Percentiles rank a stretch among this genome's conserved stretches.
These are phyloP conservation scores for Pelagomonas calceolata DNA, from an alignment of 108 stramenopile species.

Conservation along the genomic window DNA sequence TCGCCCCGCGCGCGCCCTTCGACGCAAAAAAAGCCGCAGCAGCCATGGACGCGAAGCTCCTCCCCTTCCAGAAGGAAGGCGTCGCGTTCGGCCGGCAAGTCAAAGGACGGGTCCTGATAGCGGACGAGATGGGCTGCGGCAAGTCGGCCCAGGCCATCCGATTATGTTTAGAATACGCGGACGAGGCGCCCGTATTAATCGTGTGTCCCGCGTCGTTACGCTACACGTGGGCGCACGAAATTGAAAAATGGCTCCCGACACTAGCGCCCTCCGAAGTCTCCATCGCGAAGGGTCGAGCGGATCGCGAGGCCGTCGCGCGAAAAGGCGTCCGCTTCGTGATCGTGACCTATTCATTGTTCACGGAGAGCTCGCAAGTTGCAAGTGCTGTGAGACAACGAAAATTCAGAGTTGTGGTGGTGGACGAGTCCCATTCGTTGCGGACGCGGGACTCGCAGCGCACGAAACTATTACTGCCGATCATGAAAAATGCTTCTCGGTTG, in stretches of 20 bases:
- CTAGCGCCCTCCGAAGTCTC: conserved; percentile 37
- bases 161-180: conserved; percentile 48
- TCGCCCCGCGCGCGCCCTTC: too few relatives aligned
- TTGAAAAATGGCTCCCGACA: conserved; percentile 64
- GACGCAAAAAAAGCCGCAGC: too few relatives aligned
- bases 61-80: conserved; percentile 7
- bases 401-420: conserved; percentile 77
- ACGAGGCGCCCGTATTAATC: conserved; percentile 76
- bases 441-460: conserved; percentile 73
- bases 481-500: conserved; percentile 58
- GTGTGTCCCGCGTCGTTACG: conserved; percentile 68
- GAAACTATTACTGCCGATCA: conserved; percentile 54
- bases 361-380: conserved; percentile 38
- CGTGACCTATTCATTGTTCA: conserved; percentile 54
- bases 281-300: conserved; percentile 48
- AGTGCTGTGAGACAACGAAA: conserved; percentile 26
- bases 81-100: conserved; percentile 3
- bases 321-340: conserved; percentile 40
- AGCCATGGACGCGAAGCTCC: neutral
- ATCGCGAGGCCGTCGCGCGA: conserved; percentile 24
- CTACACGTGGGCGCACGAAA: conserved; percentile 77
- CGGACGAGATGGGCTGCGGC: conserved; percentile 85
- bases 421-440: conserved; percentile 92
- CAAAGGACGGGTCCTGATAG: conserved; percentile 61
- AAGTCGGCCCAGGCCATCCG: conserved; percentile 74